Percentiles rank a stretch among this genome's conserved stretches.
phyloP scores from a whole-genome alignment of 306 rosid species.

The Quercus wislizeni region DNA sequence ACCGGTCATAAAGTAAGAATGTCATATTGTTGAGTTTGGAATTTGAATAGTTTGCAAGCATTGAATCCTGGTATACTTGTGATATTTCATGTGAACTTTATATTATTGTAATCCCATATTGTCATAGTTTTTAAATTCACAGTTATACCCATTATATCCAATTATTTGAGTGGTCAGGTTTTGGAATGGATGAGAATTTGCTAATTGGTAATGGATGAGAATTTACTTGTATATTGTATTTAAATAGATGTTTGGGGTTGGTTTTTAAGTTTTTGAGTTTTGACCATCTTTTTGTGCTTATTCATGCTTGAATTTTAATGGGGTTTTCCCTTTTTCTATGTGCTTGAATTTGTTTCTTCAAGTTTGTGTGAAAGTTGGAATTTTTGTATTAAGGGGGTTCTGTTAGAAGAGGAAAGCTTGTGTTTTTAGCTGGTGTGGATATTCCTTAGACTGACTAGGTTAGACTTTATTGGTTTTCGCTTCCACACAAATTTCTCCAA shows the following conservation, averaged over 20 bases:
- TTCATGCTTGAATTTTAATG: constrained; percentile 27
- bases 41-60: no score
- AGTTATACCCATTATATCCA: no score
- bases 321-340: background rate
- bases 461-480: background rate
- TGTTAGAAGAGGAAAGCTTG: background rate
- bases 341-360: background rate
- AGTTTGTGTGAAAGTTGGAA: background rate
- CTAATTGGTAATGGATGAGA: no score
- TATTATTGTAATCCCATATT: no score
- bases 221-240: no score
- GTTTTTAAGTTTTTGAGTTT: background rate
- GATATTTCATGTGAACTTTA: no score
- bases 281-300: background rate
- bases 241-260: background rate
- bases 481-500: background rate
- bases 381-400: background rate
- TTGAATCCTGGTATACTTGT: no score
- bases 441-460: background rate
- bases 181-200: no score
- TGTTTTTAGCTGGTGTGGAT: background rate
- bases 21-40: no score
- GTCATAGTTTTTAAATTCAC: no score
- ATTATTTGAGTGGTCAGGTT: no score
- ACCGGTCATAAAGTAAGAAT: no score